Evolutionary conservation across 306 rosid genomes (phyloP).

Genomic region (Citrullus amarus): DNA sequence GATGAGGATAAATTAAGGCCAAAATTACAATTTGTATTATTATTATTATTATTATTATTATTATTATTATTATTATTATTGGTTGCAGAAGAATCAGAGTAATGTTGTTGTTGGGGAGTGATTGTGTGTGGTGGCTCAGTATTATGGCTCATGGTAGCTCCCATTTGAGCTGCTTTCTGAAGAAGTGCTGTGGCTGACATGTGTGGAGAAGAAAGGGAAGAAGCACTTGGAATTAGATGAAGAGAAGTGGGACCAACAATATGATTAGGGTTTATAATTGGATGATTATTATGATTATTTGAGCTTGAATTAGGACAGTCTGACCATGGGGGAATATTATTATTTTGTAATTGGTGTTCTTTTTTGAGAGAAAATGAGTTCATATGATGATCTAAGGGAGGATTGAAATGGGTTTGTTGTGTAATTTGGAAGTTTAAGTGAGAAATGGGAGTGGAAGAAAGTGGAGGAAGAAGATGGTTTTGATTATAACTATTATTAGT

Average conservation of each 20-base stretch:
- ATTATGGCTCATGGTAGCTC: constrained; percentile 51
- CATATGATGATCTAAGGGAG: constrained; percentile 24
- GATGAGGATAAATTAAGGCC: constrained; percentile 33
- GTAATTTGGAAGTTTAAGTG: neutral
- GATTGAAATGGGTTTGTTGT: constrained; percentile 10
- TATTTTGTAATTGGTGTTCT: neutral
- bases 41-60: neutral
- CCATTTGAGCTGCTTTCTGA: constrained; percentile 96
- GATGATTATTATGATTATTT: constrained; percentile 2
- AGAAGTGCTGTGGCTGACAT: constrained; percentile 97
- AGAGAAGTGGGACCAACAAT: constrained; percentile 52
- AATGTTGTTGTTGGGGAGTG: neutral
- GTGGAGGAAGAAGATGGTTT: constrained; percentile 13
- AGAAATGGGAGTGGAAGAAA: neutral
- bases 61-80: neutral
- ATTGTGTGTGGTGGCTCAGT: constrained; percentile 8
- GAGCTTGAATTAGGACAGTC: neutral
- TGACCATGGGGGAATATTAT: constrained; percentile 54
- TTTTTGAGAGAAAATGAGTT: constrained; percentile 14
- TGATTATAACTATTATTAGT: constrained; percentile 7
- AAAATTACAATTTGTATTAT: constrained; percentile 17
- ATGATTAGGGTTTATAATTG: constrained; percentile 53
- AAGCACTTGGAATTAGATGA: constrained; percentile 21
- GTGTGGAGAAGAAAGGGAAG: constrained; percentile 42
- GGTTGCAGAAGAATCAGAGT: no score